Conservation (phyloP, 2,329 filamentous ascomycete genomes). For the Monilinia laxa region DNA sequence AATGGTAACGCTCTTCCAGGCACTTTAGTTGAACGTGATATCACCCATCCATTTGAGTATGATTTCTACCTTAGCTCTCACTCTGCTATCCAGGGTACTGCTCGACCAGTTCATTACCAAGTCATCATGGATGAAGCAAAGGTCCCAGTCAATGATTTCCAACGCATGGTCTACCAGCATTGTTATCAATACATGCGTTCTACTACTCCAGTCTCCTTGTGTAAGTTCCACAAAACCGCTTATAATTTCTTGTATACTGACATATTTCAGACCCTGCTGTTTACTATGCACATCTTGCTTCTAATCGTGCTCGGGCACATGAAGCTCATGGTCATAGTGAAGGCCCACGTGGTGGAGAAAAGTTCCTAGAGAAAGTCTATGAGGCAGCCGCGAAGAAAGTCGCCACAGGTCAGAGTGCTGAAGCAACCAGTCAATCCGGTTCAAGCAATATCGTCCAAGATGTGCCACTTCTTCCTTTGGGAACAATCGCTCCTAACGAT, state of each 20-base stretch:
- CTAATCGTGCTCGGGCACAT: conserved; percentile 75
- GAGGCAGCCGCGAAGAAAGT: conserved; percentile 27
- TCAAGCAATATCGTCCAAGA: conserved; percentile 28
- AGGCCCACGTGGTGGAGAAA: conserved; percentile 47
- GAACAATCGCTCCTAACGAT: conserved; percentile 12
- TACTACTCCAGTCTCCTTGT: conserved; percentile 79
- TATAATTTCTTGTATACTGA: conserved; percentile 27
- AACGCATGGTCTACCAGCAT: conserved; percentile 90
- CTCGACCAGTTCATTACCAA: conserved; percentile 88
- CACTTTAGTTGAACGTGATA: conserved; percentile 80
- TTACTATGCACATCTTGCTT: conserved; percentile 93
- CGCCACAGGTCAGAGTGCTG: conserved; percentile 23
- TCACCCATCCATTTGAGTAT: conserved; percentile 87
- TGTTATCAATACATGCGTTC: conserved; percentile 92
- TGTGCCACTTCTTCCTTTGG: conserved; percentile 36
- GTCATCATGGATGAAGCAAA: conserved; percentile 80
- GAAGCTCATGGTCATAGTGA: conserved; percentile 52
- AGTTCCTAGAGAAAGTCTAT: conserved; percentile 41
- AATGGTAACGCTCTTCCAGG: conserved; percentile 84
- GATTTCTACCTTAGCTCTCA: conserved; percentile 70
- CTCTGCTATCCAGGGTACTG: conserved; percentile 87
- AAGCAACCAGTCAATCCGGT: conserved; percentile 31
- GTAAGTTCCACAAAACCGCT: conserved; percentile 46
- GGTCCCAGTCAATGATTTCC: conserved; percentile 66
- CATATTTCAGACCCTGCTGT: conserved; percentile 66